Evolutionary conservation across 129 eudicot species (phyloP), one percentile per base, ranked within the genome.

Genomic region (Flaveria bidentis): DNA sequence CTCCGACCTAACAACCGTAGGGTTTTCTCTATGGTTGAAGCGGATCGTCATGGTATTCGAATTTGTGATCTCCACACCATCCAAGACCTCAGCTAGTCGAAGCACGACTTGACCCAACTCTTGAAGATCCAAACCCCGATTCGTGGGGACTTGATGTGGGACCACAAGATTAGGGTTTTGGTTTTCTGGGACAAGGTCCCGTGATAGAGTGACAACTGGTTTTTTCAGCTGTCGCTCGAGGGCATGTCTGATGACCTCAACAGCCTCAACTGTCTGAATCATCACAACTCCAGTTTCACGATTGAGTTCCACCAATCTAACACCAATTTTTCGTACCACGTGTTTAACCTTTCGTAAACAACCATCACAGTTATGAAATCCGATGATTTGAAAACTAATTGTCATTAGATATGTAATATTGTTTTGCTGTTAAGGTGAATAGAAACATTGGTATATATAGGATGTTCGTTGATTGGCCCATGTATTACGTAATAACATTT

Each of bases 331-430:
- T 6, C 44, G 41, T 6, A 66, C 11, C 3, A 73, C 66, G 11
- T 0, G 51, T 36, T 11, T 36, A 44, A 65, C 80, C 17, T 51
- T 76, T 65, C 44, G 22, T 13, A 65, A 4, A 51, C 80, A 76
- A 51, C 80, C 80, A 2, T 65, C 10, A 25, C 80, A 76, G 73
- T 76, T 65, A 66, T 76, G 66, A 50, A 66, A 76, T 5, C 66
- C 44, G 6, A 20, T 16, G 61, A 76, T 76, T 52, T 2, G 36
- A 20, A 76, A 25, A 65, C 1, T 11, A 14, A 53, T 50, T 36
- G 53, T 30, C 80, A 76, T 76, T 4, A 7, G 42, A 41, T 15
- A 16, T 30, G 16, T 64, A 16, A 7, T 14, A 8, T 61, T 13
- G 5, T 23, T 25, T 61, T 61, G 6, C 8, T 6, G 9, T 12